These are phyloP conservation scores for Pseudopediastrum boryanum DNA, from an alignment of 139 green algal genomes.

Conservation along the genomic window DNA sequence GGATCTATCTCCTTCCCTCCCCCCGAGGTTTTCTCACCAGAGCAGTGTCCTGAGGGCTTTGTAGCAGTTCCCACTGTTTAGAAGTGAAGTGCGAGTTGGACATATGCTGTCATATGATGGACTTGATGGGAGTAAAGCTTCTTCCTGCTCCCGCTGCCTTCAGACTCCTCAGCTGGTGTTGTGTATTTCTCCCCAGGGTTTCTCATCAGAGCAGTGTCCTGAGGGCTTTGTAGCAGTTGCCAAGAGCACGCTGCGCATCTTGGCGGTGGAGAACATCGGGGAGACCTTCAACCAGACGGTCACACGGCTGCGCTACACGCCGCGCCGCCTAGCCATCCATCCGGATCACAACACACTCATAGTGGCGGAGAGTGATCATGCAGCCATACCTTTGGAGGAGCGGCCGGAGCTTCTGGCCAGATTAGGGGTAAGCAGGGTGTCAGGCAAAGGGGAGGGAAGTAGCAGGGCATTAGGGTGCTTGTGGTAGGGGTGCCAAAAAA, in stretches of 20 bases:
- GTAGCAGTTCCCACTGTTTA: too few relatives aligned
- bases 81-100: too few relatives aligned
- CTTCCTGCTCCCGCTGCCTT: too few relatives aligned
- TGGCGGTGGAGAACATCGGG: conserved; percentile 91
- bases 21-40: conserved; percentile 83
- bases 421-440: conserved; percentile 17
- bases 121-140: too few relatives aligned
- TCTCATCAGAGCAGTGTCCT: conserved; percentile 92
- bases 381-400: conserved; percentile 67
- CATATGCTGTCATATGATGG: too few relatives aligned
- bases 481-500: too few relatives aligned
- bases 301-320: conserved; percentile 92
- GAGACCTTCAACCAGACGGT: conserved; percentile 91
- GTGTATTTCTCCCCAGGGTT: conserved; percentile 60
- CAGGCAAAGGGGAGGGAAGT: conserved; percentile 2
- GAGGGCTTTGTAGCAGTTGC: conserved; percentile 96
- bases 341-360: conserved; percentile 70
- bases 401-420: conserved; percentile 62
- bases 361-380: conserved; percentile 81
- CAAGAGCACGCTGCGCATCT: conserved; percentile 84
- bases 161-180: too few relatives aligned
- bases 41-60: conserved; percentile 97
- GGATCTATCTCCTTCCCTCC: not conserved
- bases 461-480: too few relatives aligned
- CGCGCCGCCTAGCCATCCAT: conserved; percentile 87